phyloP scores from a whole-genome alignment of 805 yeast genomes.

The Yarrowia alimentaria region DNA sequence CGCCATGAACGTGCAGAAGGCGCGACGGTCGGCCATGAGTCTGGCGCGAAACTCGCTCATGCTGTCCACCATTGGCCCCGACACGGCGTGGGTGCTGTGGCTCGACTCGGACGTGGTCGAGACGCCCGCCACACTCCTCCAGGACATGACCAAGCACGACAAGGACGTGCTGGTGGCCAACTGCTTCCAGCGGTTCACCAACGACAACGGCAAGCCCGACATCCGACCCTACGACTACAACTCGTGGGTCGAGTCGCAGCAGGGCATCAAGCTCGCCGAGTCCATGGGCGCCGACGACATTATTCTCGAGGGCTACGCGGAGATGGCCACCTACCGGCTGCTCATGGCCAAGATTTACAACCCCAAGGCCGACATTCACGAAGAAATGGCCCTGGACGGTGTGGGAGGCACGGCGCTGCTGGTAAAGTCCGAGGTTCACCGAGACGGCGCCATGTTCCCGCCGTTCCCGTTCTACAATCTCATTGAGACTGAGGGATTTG shows the following conservation, averaged over 20 bases:
- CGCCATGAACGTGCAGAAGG: slow-evolving; percentile 80
- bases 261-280: slow-evolving; percentile 72
- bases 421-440: slow-evolving; percentile 95
- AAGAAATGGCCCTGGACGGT: slow-evolving; percentile 87
- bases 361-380: slow-evolving; percentile 59
- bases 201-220: slow-evolving; percentile 54
- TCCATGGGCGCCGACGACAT: slow-evolving; percentile 82
- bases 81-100: slow-evolving; percentile 96
- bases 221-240: slow-evolving; percentile 92
- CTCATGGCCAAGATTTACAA: slow-evolving; percentile 89
- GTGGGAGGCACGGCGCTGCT: slow-evolving; percentile 97
- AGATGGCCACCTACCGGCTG: slow-evolving; percentile 90
- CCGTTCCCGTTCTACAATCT: slow-evolving; percentile 95
- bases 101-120: slow-evolving; percentile 92
- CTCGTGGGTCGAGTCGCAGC: slow-evolving; percentile 77
- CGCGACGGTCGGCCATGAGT: slow-evolving; percentile 88
- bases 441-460: slow-evolving; percentile 99
- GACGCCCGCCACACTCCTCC: slow-evolving; percentile 76
- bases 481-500: slow-evolving; percentile 97
- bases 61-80: slow-evolving; percentile 83
- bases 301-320: slow-evolving; percentile 90
- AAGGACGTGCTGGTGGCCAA: slow-evolving; percentile 89
- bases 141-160: slow-evolving; percentile 81
- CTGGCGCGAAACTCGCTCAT: slow-evolving; percentile 88
- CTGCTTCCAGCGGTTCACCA: slow-evolving; percentile 79